Base-by-base conservation (phyloP, 495 filamentous ascomycete species). In the Lophium mytilinum region DNA sequence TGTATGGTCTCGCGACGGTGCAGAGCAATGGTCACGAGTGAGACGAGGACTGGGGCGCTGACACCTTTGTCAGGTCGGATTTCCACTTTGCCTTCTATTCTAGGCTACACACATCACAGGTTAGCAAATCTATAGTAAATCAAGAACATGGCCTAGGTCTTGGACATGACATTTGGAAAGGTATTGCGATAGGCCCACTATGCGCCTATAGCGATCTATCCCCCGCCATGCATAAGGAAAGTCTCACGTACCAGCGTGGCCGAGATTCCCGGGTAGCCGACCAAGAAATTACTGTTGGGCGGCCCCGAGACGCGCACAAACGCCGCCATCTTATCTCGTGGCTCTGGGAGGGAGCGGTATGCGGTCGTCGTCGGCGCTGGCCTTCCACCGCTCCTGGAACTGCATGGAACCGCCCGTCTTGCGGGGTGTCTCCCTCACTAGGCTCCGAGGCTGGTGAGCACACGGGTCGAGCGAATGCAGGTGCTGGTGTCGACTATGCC, bases 71-170 rank as follows among this genome's bases (percentile, higher is more conserved):
- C 78, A 36, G 93, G 94, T 54, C 93, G 85, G 61, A 98, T 95
- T 75, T 98, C 93, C 70, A 98, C 93, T 73, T 94, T 96, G 55
- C 93, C 93, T 75, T 96, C 90, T 73, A 98, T 89, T 62, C 93
- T 84, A 57, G 93, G 93, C 89, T 96, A 67, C 17, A 33, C 24
- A 30, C 24, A 30, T 30, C 24, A 33, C 1, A 43, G n/a, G 53
- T 62, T 42, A 62, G 59, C 54, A 53, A 42, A n/a, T 1, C 40
- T 8, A 18, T n/a, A n/a, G 4, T n/a, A 42, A 42, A 18, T 8
- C 4, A n/a, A 42, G 40, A 42, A 3, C 14, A 42, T 42, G 3
- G 6, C 6, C 24, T 6, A 30, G 24, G 24, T 30, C 24, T 30
- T 30, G 6, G 2, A 30, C 24, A 6, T 30, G 24, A 30, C 24